A percentile compares a stretch with the other conserved stretches of the same genome.
phyloP scores from a whole-genome alignment of 768 basidiomycete species.

The Saitozyma podzolica region DNA sequence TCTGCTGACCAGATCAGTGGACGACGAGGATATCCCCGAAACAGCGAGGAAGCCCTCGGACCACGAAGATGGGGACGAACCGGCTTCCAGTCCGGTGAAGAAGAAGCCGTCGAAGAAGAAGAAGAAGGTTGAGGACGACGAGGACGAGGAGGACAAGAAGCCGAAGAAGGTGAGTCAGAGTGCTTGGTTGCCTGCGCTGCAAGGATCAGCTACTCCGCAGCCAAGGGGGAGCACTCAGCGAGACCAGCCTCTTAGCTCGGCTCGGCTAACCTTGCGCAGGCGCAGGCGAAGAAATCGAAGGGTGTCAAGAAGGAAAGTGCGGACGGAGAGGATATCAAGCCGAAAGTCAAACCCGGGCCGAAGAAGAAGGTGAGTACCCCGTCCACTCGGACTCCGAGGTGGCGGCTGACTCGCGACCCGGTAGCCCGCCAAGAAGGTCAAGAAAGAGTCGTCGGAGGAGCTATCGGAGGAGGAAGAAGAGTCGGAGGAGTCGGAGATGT shows the following conservation, averaged over 20 bases:
- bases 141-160: constrained; percentile 58
- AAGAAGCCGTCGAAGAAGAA: constrained; percentile 25
- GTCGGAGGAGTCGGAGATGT: constrained; percentile 1
- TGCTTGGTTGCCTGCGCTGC: neutral
- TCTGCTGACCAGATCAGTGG: constrained; percentile 56
- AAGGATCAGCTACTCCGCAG: neutral
- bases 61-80: constrained; percentile 8
- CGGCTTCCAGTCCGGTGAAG: constrained; percentile 48
- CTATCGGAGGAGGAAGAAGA: constrained; percentile 1
- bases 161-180: constrained; percentile 56
- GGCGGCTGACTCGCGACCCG: neutral
- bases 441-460: constrained; percentile 1
- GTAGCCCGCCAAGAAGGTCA: neutral
- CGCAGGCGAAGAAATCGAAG: neutral
- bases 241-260: neutral
- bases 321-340: constrained; percentile 1
- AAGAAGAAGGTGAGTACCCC: constrained; percentile 2
- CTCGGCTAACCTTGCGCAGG: neutral
- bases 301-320: neutral
- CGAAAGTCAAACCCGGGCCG: neutral
- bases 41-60: constrained; percentile 27
- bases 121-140: constrained; percentile 46
- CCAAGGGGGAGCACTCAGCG: neutral
- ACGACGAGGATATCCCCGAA: constrained; percentile 69
- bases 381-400: neutral